Evolutionary conservation across 306 rosid species (phyloP).

Genomic region (Lathyrus tuberosus): DNA sequence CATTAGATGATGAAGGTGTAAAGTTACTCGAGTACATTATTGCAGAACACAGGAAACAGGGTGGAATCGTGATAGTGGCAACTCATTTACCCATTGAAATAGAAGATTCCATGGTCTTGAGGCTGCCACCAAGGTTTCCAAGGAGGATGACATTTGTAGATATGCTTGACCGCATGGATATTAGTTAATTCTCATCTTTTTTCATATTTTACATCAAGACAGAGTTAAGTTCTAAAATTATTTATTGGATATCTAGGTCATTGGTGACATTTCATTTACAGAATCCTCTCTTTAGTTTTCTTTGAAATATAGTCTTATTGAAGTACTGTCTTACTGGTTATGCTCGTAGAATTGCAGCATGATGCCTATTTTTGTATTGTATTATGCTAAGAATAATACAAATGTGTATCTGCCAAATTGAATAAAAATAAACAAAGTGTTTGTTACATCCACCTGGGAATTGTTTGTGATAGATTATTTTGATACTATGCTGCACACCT

Average conservation of each 20-base stretch:
- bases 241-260: constrained; percentile 2
- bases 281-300: constrained; percentile 3
- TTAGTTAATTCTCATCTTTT: constrained; percentile 34
- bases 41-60: constrained; percentile 77
- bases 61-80: constrained; percentile 82
- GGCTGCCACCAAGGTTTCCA: constrained; percentile 89
- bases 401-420: not conserved
- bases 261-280: constrained; percentile 5
- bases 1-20: constrained; percentile 83
- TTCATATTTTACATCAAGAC: constrained; percentile 2
- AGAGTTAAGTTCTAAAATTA: not conserved
- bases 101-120: constrained; percentile 72
- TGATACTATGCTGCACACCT: no score
- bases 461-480: no score
- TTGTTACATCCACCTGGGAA: not conserved
- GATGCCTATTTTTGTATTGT: no score
- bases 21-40: constrained; percentile 75
- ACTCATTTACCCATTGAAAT: constrained; percentile 71
- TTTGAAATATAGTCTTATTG: not conserved
- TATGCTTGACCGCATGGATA: constrained; percentile 71
- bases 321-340: not conserved
- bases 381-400: no score
- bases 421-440: not conserved
- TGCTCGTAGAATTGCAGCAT: constrained; percentile 5
- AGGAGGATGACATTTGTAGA: constrained; percentile 75